Evolutionary conservation across 768 basidiomycete species (phyloP), one percentile per base, ranked within the genome.

Genomic region (Russula earlei): DNA sequence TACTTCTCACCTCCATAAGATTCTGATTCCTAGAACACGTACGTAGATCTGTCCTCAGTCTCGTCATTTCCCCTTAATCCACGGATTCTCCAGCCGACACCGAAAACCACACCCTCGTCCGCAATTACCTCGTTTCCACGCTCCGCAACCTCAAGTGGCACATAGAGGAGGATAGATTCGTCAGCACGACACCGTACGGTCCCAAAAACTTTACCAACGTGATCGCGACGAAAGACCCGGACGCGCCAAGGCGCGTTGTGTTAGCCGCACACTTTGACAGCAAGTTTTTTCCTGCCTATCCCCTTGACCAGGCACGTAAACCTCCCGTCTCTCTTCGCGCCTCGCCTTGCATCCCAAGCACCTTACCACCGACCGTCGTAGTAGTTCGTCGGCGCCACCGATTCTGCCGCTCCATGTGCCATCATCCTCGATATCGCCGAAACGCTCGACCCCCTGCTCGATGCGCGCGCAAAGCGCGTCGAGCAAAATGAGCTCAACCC

Each of bases 361-460:
- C 10, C 8, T 29, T 29, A 1, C n/a, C 34, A 49, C 20, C n/a
- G 11, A 48, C 20, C 27, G 11, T 29, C 49, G 24, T 50, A 58
- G 60, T 70, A 97, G 90, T 99, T 99, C 67, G 74, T 99, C 65
- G 96, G 96, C 33, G 96, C 96, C 9, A 98, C 93, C 10, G 96
- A 99, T 67, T 96, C 93, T 0, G 96, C 94, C 6, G 92, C 91
- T 33, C 84, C 96, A 2, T 97, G 94, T 62, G 91, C 93, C 4
- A 84, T 98, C 71, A 79, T 99, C 74, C 79, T 97, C 27, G 93
- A 97, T 69, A 73, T 97, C 15, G 96, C 93, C 0, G 88, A 93
- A 69, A 72, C 86, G 5, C 71, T 97, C 37, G 81, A 88, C 57
- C 82, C 82, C 0, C 71, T 94, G 38, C 69, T 98, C 17, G 76